These are phyloP conservation scores for Albugo laibachii DNA, from an alignment of 352 stramenopile species.

Conservation along the genomic window DNA sequence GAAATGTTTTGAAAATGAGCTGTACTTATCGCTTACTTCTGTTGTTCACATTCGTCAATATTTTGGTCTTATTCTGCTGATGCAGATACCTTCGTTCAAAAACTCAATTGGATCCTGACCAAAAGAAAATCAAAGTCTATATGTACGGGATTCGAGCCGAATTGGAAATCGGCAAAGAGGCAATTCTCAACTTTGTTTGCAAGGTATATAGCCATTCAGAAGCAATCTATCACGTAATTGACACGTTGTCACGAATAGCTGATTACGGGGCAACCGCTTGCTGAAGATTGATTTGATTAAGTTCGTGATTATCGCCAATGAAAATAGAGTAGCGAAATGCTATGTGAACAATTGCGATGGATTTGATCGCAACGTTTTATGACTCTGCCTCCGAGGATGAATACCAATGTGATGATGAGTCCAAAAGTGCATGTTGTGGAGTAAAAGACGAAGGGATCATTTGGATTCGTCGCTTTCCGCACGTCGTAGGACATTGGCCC, in stretches of 20 bases:
- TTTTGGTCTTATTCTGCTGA: not conserved
- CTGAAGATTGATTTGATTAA: too few relatives aligned
- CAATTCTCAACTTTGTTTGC: conserved; percentile 78
- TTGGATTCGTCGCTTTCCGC: conserved; percentile 44
- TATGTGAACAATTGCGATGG: too few relatives aligned
- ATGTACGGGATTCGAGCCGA: conserved; percentile 39
- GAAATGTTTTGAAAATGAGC: conserved; percentile 62
- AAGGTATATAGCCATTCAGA: conserved; percentile 20
- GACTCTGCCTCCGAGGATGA: not conserved
- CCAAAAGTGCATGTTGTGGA: not conserved
- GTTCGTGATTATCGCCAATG: too few relatives aligned
- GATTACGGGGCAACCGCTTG: too few relatives aligned
- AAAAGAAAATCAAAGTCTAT: conserved; percentile 65
- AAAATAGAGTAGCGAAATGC: too few relatives aligned
- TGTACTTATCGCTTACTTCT: conserved; percentile 19
- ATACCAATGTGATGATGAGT: not conserved
- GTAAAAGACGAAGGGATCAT: too few relatives aligned
- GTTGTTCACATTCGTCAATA: not conserved
- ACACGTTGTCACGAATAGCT: too few relatives aligned
- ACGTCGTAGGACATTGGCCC: conserved; percentile 68
- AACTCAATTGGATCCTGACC: conserved; percentile 47
- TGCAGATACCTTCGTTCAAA: conserved; percentile 40
- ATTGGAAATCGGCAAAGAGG: conserved; percentile 64
- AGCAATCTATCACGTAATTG: too few relatives aligned
- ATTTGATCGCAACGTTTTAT: not conserved